Base-by-base conservation (phyloP, 306 rosid genomes). In the Prunus salicina region DNA sequence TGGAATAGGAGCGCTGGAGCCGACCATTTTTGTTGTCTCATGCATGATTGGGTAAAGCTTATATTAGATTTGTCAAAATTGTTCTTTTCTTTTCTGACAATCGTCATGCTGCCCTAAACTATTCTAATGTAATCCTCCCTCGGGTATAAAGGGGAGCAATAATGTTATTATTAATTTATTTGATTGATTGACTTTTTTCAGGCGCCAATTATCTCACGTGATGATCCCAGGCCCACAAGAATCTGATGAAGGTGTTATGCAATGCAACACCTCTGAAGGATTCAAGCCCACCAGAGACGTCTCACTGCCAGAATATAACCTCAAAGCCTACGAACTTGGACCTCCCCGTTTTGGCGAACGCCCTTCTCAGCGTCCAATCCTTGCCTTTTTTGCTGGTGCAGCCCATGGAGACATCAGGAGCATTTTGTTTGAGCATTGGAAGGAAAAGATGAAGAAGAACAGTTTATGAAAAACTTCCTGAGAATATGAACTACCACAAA, bases 1-100 rank as follows among this genome's bases (percentile, higher is more conserved):
- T 87, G 93, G 91, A 89, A 89, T 18, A 83, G 89, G 79, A 87
- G 91, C 82, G 53, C 25, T 6, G 93, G 91, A 45, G 86, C 84
- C 2, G 91, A 89, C 45, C 93, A 85, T 82, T 85, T 89, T 52
- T 78, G n/a, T 85, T 38, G 22, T 89, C 65, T 86, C 91, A 2
- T 87, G 89, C 79, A 89, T 43, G 93, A 89, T 69, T 87, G 91
- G 93, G 91, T 89, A 32, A 67, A 18, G 25, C 66, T 41, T 52
- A 2, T 38, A 20, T 50, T 28, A 28, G 2, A 28, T 58, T 46
- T 6, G 10, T 2, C 12, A 2, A 3, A 47, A 47, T 2, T 11
- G 5, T 47, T 47, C 52, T 47, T 47, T 14, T 34, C 8, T 34
- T 34, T 34, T 34, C 41, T 34, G 8, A 34, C 41, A 34, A 34